Evolutionary conservation across 1,139 yeast species (phyloP).

Genomic region (Kazachstania sp.): DNA sequence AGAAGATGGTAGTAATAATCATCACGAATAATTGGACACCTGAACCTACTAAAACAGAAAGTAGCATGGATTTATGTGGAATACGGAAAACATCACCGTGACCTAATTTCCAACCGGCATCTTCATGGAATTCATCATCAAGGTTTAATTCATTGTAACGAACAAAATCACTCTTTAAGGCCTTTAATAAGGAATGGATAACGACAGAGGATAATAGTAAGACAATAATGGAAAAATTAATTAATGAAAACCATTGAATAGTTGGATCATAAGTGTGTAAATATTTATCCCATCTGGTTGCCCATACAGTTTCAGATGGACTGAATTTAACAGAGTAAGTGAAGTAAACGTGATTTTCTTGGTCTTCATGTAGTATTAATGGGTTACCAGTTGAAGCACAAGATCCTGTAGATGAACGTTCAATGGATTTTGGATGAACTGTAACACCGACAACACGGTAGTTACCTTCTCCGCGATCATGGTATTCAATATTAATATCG

Average conservation of each 20-base stretch:
- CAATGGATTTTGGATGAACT: slow-evolving; percentile 61
- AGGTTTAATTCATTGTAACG: slow-evolving; percentile 83
- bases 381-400: slow-evolving; percentile 35
- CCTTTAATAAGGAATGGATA: slow-evolving; percentile 69
- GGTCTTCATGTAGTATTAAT: slow-evolving; percentile 37
- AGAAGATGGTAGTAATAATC: slow-evolving; percentile 62
- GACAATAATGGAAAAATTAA: slow-evolving; percentile 78
- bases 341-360: slow-evolving; percentile 42
- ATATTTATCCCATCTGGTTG: slow-evolving; percentile 98
- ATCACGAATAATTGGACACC: slow-evolving; percentile 81
- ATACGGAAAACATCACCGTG: slow-evolving; percentile 94
- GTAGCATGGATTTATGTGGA: slow-evolving; percentile 60
- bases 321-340: slow-evolving; percentile 60
- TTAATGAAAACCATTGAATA: slow-evolving; percentile 89
- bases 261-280: slow-evolving; percentile 85
- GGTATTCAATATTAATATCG: slow-evolving; percentile 73
- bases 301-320: slow-evolving; percentile 77
- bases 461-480: slow-evolving; percentile 56
- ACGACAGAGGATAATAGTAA: slow-evolving; percentile 68
- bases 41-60: slow-evolving; percentile 78
- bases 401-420: slow-evolving; percentile 35
- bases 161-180: slow-evolving; percentile 76
- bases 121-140: slow-evolving; percentile 84
- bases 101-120: slow-evolving; percentile 93
- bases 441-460: slow-evolving; percentile 87